Conservation (phyloP, 768 basidiomycete genomes). For the Gyrodon lividus region DNA sequence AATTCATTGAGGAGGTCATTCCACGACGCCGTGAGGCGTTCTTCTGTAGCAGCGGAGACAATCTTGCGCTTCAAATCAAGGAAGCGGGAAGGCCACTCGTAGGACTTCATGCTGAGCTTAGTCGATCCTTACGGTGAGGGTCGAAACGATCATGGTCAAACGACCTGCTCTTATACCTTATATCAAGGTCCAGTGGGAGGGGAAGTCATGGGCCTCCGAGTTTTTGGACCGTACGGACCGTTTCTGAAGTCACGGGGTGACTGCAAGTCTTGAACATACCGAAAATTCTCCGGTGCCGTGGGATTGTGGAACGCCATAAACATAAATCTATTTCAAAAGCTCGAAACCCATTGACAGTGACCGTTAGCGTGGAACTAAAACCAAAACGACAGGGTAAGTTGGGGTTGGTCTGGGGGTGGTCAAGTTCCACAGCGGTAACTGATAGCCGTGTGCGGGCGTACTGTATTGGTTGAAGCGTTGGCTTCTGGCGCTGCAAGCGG, state of each 20-base stretch:
- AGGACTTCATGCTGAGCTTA: constrained; percentile 7
- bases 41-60: constrained; percentile 46
- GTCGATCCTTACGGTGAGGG: background rate
- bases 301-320: too few species aligned
- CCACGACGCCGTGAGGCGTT: constrained; percentile 54
- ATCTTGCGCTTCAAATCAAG: constrained; percentile 58
- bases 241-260: constrained; percentile 6
- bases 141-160: background rate
- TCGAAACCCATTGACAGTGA: background rate
- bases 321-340: background rate
- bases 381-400: background rate
- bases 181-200: background rate
- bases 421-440: too few species aligned
- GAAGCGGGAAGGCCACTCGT: constrained; percentile 41
- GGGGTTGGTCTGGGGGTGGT: background rate
- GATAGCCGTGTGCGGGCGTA: background rate
- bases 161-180: constrained; percentile 14
- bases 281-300: constrained; percentile 7
- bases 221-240: background rate
- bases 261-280: constrained; percentile 3
- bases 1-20: constrained; percentile 54
- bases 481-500: background rate
- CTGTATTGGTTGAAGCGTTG: too few species aligned
- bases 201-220: background rate
- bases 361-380: too few species aligned